Conservation (phyloP, 2,329 filamentous ascomycete species). For the Aspergillus spinulosporus region DNA sequence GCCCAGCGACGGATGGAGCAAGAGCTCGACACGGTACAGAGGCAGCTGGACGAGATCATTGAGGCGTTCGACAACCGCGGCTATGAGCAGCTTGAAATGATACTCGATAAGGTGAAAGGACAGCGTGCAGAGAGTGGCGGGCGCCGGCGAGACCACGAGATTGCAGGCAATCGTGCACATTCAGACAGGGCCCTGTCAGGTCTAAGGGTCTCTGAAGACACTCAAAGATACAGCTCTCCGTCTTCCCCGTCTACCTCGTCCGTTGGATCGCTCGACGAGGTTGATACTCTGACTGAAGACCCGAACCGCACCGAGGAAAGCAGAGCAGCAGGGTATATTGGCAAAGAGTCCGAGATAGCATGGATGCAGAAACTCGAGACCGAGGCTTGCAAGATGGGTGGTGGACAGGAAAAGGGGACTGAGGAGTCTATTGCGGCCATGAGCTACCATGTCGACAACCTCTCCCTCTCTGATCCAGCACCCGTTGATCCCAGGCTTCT, state of each 20-base stretch:
- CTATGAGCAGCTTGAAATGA: background rate
- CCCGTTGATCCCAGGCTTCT: background rate
- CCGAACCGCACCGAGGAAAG: slow-evolving; percentile 3
- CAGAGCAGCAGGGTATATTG: slow-evolving; percentile 9
- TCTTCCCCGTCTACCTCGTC: background rate
- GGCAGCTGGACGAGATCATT: background rate
- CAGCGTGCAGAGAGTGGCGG: background rate
- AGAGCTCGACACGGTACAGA: background rate
- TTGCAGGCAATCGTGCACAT: background rate
- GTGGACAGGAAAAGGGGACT: background rate
- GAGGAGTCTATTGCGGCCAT: background rate
- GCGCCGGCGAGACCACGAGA: background rate
- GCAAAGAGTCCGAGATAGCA: slow-evolving; percentile 8
- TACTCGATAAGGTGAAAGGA: background rate
- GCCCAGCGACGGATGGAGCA: slow-evolving; percentile 1
- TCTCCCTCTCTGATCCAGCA: background rate
- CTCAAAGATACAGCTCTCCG: too few species aligned
- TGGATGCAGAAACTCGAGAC: slow-evolving; percentile 9
- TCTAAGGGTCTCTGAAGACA: background rate
- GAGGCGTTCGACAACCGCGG: background rate
- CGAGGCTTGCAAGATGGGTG: background rate
- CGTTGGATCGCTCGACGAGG: background rate
- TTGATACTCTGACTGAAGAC: slow-evolving; percentile 7
- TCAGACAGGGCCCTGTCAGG: background rate
- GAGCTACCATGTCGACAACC: slow-evolving; percentile 10